Evolutionary conservation across 257 asterid species (phyloP), one percentile per base, ranked within the genome.

Genomic region (Plectranthus barbatus): DNA sequence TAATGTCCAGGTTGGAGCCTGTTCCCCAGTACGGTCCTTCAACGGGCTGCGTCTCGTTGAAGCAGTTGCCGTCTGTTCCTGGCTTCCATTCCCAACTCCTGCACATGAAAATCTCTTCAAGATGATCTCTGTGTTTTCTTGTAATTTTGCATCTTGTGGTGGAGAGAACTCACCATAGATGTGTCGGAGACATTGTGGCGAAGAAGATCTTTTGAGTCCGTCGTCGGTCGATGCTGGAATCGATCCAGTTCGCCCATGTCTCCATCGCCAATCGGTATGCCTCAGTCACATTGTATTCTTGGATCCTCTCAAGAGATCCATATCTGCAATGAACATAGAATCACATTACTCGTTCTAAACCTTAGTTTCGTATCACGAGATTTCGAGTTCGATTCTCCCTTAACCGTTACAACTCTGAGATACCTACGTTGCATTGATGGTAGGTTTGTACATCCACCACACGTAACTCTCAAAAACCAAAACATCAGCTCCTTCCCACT

Each of bases 61-160:
- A 91, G 80, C 98, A 91, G 76, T 84, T 91, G 3, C 88, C 95
- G 9, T 89, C 91, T 4, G 74, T 77, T 80, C 88, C 95, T 0
- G 85, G 76, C 17, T 83, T 84, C 96, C 96, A 91, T 57, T 91
- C 98, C 96, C 98, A 86, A 79, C 82, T 83, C 96, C 96, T 88
- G 37, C 66, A 73, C 57, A 34, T n/a, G 60, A 60, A 47, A 24
- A 11, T 39, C 36, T 31, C 15, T 5, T 13, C 26, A 21, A 18
- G 19, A 6, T 64, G 23, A 9, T 41, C 7, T 3, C 8, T 10
- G n/a, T 53, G 12, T 55, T 57, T 18, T 48, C 21, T 11, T 17
- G 19, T 17, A 1, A 7, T 20, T 12, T 6, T 26, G 19, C 17
- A 6, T 57, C 36, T 7, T 47, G 11, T 21, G 39, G 33, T 46